Percentiles rank a stretch among this genome's conserved stretches.
Conservation (phyloP, 768 basidiomycete genomes). For the Calocera viscosa region DNA sequence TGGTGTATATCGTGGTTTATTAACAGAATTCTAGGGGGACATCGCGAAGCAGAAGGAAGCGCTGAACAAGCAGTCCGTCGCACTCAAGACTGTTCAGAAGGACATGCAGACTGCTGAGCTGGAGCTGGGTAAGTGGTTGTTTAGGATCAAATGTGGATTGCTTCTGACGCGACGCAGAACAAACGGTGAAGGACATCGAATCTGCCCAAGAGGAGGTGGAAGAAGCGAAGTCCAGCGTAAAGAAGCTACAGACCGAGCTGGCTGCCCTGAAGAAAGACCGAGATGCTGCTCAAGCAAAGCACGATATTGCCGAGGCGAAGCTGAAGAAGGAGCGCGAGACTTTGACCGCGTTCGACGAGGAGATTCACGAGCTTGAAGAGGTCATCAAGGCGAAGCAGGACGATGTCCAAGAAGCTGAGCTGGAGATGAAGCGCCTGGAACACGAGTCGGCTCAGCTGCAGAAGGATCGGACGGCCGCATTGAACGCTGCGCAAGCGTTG, state of each 20-base stretch:
- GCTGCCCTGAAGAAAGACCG: slow-evolving; percentile 44
- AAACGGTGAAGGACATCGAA: slow-evolving; percentile 63
- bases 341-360: slow-evolving; percentile 75
- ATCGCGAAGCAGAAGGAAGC: slow-evolving; percentile 71
- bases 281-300: slow-evolving; percentile 34
- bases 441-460: slow-evolving; percentile 50
- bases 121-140: slow-evolving; percentile 57
- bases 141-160: not conserved
- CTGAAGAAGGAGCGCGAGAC: slow-evolving; percentile 79
- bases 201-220: slow-evolving; percentile 34
- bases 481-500: slow-evolving; percentile 44
- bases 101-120: slow-evolving; percentile 76
- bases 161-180: slow-evolving; percentile 40
- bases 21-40: slow-evolving; percentile 39
- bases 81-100: slow-evolving; percentile 77
- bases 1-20: not conserved
- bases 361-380: slow-evolving; percentile 69
- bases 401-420: slow-evolving; percentile 51
- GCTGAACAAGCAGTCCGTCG: slow-evolving; percentile 66
- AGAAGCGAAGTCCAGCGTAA: slow-evolving; percentile 38
- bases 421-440: slow-evolving; percentile 51
- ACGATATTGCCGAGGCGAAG: slow-evolving; percentile 53
- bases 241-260: slow-evolving; percentile 50
- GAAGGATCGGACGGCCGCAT: slow-evolving; percentile 52
- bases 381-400: slow-evolving; percentile 73